Evolutionary conservation across 441 rosid genomes (phyloP).

Genomic region (Populus hybrid): DNA sequence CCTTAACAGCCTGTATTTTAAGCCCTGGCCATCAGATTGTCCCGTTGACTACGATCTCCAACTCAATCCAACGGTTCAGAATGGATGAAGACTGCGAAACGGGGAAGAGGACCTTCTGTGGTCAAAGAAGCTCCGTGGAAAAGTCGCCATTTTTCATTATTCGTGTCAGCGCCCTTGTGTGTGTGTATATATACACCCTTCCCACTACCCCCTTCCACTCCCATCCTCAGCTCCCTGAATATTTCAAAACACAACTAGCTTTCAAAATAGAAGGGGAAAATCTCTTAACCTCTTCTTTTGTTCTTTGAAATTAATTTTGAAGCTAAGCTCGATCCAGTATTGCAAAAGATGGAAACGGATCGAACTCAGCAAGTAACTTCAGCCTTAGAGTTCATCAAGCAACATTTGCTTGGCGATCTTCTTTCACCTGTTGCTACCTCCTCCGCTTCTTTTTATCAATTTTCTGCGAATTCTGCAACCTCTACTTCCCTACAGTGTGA

Average conservation of each 20-base stretch:
- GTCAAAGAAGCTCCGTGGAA: conserved; percentile 27
- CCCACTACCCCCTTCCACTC: conserved; percentile 11
- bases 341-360: background rate
- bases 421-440: background rate
- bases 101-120: conserved; percentile 7
- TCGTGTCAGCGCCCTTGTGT: background rate
- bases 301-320: background rate
- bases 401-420: conserved; percentile 5
- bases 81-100: background rate
- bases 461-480: background rate
- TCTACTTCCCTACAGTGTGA: background rate
- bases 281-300: background rate
- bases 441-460: background rate
- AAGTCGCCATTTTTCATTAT: background rate
- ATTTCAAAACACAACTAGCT: background rate
- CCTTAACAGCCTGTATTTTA: background rate
- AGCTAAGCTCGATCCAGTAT: background rate
- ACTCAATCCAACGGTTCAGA: background rate
- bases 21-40: background rate
- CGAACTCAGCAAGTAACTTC: background rate
- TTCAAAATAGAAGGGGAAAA: background rate
- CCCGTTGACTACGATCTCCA: background rate
- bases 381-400: conserved; percentile 5
- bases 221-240: background rate
- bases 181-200: background rate